phyloP scores from a whole-genome alignment of 2,329 filamentous ascomycete genomes.

The Basipetospora sp. region DNA sequence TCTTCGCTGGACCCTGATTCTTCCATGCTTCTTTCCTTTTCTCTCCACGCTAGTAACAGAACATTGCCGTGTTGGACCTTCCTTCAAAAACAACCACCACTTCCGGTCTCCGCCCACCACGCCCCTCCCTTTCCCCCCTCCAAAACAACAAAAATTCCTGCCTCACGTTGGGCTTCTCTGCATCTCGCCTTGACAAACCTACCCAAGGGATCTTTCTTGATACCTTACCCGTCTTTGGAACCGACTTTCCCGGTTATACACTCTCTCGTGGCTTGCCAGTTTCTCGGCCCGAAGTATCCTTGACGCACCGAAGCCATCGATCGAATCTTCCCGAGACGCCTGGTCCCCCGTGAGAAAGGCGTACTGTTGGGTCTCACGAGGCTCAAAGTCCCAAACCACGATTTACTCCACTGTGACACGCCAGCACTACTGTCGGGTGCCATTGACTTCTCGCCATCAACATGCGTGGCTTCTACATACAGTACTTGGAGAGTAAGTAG shows the following conservation, averaged over 20 bases:
- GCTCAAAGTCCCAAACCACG: no score
- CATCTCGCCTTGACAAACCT: constrained; percentile 20
- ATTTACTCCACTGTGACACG: no score
- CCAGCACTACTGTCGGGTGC: constrained; percentile 8
- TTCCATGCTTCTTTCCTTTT: constrained; percentile 4
- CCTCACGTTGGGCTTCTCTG: constrained; percentile 41
- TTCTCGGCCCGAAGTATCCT: constrained; percentile 6
- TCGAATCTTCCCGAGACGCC: background rate
- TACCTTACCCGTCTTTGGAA: constrained; percentile 10
- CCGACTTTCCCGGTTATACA: no score
- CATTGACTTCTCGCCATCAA: constrained; percentile 19
- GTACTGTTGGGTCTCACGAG: no score
- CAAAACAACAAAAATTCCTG: constrained; percentile 10
- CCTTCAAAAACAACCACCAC: constrained; percentile 7
- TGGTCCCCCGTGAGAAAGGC: no score
- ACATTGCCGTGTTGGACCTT: constrained; percentile 16
- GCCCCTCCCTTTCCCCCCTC: constrained; percentile 11
- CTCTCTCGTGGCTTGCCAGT: background rate
- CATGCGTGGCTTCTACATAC: constrained; percentile 56
- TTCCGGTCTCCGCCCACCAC: constrained; percentile 1
- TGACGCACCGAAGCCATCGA: constrained; percentile 10
- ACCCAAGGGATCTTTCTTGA: background rate
- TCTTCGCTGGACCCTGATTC: constrained; percentile 9
- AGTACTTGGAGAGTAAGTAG: constrained; percentile 61
- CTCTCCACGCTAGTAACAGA: no score